phyloP scores from a whole-genome alignment of 2,329 filamentous ascomycete genomes.

The Colletotrichum echinochloae region DNA sequence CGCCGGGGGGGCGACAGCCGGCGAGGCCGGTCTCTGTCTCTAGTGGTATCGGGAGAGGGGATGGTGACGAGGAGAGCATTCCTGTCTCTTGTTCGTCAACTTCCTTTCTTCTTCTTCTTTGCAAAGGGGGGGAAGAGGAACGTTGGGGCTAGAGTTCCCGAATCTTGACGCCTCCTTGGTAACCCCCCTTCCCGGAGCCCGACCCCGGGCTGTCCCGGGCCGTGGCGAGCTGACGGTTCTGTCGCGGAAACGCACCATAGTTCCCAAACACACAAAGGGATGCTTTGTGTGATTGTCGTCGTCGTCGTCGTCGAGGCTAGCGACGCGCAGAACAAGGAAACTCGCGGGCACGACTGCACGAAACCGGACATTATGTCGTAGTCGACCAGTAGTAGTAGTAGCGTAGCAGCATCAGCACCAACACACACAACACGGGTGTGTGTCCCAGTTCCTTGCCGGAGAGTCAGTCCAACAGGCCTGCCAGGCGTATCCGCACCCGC shows the following conservation, averaged over 20 bases:
- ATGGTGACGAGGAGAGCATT: no score
- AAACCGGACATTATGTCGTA: conserved; percentile 32
- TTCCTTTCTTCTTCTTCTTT: conserved; percentile 2
- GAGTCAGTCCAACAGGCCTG: conserved; percentile 5
- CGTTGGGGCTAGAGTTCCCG: background rate
- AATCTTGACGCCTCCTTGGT: background rate
- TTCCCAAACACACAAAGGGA: conserved; percentile 5
- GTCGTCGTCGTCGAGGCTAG: conserved; percentile 3
- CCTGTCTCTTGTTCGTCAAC: background rate
- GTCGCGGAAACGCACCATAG: background rate
- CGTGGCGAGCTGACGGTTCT: conserved; percentile 9
- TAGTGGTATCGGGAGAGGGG: no score
- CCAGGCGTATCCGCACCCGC: conserved; percentile 15
- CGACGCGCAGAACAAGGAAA: conserved; percentile 15
- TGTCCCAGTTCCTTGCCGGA: background rate
- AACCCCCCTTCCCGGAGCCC: background rate
- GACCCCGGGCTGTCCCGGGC: background rate
- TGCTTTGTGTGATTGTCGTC: background rate
- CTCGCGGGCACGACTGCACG: conserved; percentile 24
- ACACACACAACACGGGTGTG: background rate
- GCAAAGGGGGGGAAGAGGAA: no score
- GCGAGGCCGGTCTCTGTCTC: background rate
- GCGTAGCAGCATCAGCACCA: background rate
- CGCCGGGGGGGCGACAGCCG: background rate
- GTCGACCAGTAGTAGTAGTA: background rate